Evolutionary conservation across 192 early-diverging fungal genomes (phyloP).

Genomic region (Linnemannia elongata): DNA sequence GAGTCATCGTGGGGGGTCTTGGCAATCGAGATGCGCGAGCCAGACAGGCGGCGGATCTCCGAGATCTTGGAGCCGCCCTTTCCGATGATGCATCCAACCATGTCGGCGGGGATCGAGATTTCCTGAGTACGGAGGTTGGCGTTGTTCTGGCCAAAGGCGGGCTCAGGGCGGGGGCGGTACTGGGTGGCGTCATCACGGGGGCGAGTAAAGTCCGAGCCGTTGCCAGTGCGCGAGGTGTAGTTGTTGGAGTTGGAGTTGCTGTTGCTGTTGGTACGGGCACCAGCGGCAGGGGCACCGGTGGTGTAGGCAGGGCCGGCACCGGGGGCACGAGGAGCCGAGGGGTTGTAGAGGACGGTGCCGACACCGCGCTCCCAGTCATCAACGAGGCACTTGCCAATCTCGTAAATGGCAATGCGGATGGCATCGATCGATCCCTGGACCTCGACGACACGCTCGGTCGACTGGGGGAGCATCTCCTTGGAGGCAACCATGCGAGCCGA

Average conservation of each 20-base stretch:
- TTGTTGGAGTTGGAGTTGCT: constrained; percentile 22
- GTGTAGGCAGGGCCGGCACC: constrained; percentile 48
- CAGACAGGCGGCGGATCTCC: constrained; percentile 87
- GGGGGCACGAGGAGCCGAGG: constrained; percentile 63
- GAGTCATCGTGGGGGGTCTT: constrained; percentile 83
- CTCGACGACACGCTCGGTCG: constrained; percentile 93
- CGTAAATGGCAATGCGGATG: constrained; percentile 86
- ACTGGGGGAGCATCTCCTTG: constrained; percentile 93
- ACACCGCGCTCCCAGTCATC: constrained; percentile 89
- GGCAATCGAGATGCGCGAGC: constrained; percentile 92
- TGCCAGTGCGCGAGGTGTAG: constrained; percentile 69
- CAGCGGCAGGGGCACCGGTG: constrained; percentile 18
- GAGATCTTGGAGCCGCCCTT: constrained; percentile 89
- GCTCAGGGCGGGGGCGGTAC: constrained; percentile 49
- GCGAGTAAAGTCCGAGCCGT: constrained; percentile 70
- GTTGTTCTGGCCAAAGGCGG: constrained; percentile 51
- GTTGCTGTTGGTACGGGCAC: constrained; percentile 33
- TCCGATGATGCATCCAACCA: constrained; percentile 99
- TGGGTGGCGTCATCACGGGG: constrained; percentile 41
- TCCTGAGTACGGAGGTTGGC: constrained; percentile 84
- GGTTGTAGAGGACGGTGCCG: constrained; percentile 90
- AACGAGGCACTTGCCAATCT: constrained; percentile 88
- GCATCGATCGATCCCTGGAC: constrained; percentile 88
- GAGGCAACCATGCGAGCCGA: constrained; percentile 88
- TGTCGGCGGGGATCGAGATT: constrained; percentile 93